Conservation (phyloP, 495 filamentous ascomycete species). For the Glutinoglossum americanum region DNA sequence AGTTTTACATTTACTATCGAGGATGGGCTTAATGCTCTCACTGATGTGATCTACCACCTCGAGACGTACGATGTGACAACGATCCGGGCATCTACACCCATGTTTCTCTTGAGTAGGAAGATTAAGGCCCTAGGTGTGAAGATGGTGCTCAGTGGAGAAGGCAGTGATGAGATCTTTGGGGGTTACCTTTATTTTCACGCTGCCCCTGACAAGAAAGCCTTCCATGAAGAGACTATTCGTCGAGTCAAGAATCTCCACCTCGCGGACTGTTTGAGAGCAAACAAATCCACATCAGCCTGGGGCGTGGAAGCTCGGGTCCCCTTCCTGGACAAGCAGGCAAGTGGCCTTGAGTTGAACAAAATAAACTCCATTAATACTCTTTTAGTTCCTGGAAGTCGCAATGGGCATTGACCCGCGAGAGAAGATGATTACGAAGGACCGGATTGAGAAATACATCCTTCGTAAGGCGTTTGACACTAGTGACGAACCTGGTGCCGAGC, state of each 20-base stretch:
- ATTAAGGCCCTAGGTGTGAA: conserved; percentile 98
- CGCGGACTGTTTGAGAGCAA: conserved; percentile 85
- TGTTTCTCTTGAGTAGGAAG: conserved; percentile 93
- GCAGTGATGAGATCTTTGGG: conserved; percentile 92
- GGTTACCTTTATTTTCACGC: conserved; percentile 97
- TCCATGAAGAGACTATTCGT: conserved; percentile 82
- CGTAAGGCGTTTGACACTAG: conserved; percentile 91
- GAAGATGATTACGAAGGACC: conserved; percentile 82
- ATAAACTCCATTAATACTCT: not conserved
- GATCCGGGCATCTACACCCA: conserved; percentile 92
- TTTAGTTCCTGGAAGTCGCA: conserved; percentile 66
- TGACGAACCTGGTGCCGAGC: conserved; percentile 50
- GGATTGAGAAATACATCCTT: conserved; percentile 92
- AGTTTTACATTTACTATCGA: conserved; percentile 94
- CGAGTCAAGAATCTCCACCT: conserved; percentile 90
- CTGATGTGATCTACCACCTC: conserved; percentile 92
- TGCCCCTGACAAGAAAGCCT: conserved; percentile 71
- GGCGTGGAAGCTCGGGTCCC: conserved; percentile 94
- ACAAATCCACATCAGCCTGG: conserved; percentile 99
- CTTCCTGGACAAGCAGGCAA: conserved; percentile 77
- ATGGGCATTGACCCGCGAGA: conserved; percentile 88
- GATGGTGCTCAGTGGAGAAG: conserved; percentile 96
- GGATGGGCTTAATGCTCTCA: conserved; percentile 86
- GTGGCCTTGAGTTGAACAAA: conserved; percentile 5
- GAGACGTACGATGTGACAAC: conserved; percentile 97